A percentile compares a stretch with the other conserved stretches of the same genome.
These are phyloP conservation scores for Hemisphaericaspora subhashii DNA, from an alignment of 1,139 yeast species.

Conservation along the genomic window DNA sequence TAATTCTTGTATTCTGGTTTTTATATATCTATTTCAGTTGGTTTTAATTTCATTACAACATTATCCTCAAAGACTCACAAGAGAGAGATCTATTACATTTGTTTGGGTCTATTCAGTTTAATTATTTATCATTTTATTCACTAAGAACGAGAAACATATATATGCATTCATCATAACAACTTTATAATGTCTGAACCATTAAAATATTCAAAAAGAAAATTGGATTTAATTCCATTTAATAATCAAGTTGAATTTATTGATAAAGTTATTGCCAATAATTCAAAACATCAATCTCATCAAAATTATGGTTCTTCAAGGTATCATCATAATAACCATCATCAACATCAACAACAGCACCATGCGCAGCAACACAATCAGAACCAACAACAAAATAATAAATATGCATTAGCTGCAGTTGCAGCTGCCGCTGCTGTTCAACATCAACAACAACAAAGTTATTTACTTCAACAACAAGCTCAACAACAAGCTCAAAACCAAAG, in stretches of 20 bases:
- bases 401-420: conserved; percentile 31
- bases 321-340: conserved; percentile 11
- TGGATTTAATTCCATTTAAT: conserved; percentile 31
- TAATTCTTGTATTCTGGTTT: too few relatives aligned
- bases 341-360: conserved; percentile 10
- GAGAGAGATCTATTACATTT: too few relatives aligned
- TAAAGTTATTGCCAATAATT: conserved; percentile 12
- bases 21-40: too few relatives aligned
- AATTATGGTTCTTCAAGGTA: conserved; percentile 10
- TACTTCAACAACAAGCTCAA: conserved; percentile 18
- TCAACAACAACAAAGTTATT: conserved; percentile 21
- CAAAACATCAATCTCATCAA: conserved; percentile 15
- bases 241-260: conserved; percentile 31
- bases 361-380: conserved; percentile 13
- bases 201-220: conserved; percentile 28
- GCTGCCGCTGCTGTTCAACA: conserved; percentile 32
- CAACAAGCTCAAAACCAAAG: conserved; percentile 10
- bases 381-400: conserved; percentile 22
- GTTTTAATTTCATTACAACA: too few relatives aligned
- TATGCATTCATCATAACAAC: conserved; percentile 5
- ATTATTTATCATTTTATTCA: too few relatives aligned
- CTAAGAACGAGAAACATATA: too few relatives aligned
- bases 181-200: conserved; percentile 2
- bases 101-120: too few relatives aligned
- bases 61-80: too few relatives aligned